Evolutionary conservation across 2,329 filamentous ascomycete species (phyloP), one percentile per base, ranked within the genome.

Genomic region (Zasmidium cellare): DNA sequence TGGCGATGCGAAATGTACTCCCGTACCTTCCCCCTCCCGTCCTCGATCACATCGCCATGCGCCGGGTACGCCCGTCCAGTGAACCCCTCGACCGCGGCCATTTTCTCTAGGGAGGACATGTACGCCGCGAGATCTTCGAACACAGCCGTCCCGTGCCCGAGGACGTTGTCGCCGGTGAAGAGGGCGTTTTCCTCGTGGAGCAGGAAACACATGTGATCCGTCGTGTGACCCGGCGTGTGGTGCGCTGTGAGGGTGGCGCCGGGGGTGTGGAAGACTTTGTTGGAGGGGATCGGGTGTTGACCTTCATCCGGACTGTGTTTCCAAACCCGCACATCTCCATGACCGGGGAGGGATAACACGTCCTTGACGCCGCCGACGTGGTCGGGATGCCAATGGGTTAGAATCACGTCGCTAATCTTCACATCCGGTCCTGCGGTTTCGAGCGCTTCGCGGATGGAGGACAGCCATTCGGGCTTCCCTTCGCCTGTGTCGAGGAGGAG

Each of bases 361-460:
- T 96, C 86, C 2, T 77, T 72, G 22, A 97, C 83, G 7, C 94
- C 94, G 22, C 87, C 84, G 6, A 87, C 82, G 71, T 99, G 94
- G 70, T 99, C 94, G 45, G 79, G 83, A 71, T 99, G 94, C 91
- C 92, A 96, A 74, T 99, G 94, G 0, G 92, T 96, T 50, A 99
- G 80, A 20, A 99, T 79, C 0, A 87, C 86, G 18, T 81, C 78
- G n/a, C 84, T 79, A 22, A 97, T 79, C 0, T 79, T 83, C 19
- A 88, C 88, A 22, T 86, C 25, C 6, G 25, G 25, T 28, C 25
- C 82, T 71, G 96, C 90, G 22, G 84, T 76, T 6, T 79, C 73
- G 2, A 97, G 80, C 0, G 87, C 84, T 3, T 79, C 76, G 62
- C 84, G 82, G 35, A 99, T 76, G 0, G 84, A 82, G 0, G 80